A percentile compares a stretch with the other conserved stretches of the same genome.
phyloP scores from a whole-genome alignment of 2,329 filamentous ascomycete genomes.

The Monilinia fructicola region DNA sequence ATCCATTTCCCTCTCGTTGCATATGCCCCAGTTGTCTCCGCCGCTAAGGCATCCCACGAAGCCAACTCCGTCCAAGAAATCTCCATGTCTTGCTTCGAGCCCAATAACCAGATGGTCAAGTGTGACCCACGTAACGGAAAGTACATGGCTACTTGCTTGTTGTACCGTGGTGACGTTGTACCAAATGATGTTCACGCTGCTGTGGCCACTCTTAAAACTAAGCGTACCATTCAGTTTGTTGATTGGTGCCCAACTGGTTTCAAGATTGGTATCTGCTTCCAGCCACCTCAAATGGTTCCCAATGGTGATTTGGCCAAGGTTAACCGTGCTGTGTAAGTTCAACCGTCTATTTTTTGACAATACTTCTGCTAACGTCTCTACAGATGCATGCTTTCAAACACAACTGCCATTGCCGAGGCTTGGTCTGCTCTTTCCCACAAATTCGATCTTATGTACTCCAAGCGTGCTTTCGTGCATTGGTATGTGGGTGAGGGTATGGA shows the following conservation, averaged over 20 bases:
- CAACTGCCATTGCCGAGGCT: slow-evolving; percentile 64
- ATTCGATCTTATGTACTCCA: slow-evolving; percentile 69
- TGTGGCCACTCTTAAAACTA: slow-evolving; percentile 62
- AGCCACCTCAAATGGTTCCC: slow-evolving; percentile 80
- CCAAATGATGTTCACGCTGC: slow-evolving; percentile 61
- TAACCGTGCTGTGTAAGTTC: slow-evolving; percentile 90
- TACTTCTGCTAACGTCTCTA: neutral
- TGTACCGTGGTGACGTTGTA: slow-evolving; percentile 66
- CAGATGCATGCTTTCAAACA: slow-evolving; percentile 60
- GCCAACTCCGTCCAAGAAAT: slow-evolving; percentile 20
- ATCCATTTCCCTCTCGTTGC: slow-evolving; percentile 67
- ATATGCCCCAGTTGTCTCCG: slow-evolving; percentile 63
- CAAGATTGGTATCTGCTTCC: slow-evolving; percentile 99
- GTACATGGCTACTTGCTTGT: slow-evolving; percentile 66
- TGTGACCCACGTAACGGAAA: slow-evolving; percentile 66
- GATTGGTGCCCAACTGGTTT: slow-evolving; percentile 99
- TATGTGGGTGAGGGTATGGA: slow-evolving; percentile 71
- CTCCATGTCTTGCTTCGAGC: slow-evolving; percentile 53
- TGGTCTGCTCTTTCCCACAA: slow-evolving; percentile 65
- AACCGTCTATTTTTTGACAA: slow-evolving; percentile 28
- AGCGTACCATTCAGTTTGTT: slow-evolving; percentile 75
- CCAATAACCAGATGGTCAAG: slow-evolving; percentile 67
- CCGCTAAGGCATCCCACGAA: slow-evolving; percentile 61
- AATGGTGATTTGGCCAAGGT: slow-evolving; percentile 85
- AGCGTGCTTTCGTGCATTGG: slow-evolving; percentile 70